These are phyloP conservation scores for Postia placenta DNA, from an alignment of 768 basidiomycete species.

Conservation along the genomic window DNA sequence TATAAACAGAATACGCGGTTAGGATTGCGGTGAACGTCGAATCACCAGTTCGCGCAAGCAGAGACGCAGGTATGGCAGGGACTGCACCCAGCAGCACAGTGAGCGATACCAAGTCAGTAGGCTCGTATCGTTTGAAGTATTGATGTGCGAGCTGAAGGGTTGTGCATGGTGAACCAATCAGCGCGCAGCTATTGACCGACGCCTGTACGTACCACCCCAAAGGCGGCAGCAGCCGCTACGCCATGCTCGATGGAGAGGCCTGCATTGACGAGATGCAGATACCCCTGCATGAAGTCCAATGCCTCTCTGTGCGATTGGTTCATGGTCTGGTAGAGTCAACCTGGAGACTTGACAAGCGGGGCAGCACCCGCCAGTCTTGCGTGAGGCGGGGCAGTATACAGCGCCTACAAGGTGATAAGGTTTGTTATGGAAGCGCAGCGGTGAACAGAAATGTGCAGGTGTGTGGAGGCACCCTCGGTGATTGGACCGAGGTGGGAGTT, in stretches of 20 bases:
- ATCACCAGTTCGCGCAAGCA: not conserved
- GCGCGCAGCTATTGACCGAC: not conserved
- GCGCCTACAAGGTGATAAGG: no score
- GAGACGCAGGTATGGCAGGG: not conserved
- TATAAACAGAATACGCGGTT: constrained; percentile 4
- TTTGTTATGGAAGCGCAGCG: no score
- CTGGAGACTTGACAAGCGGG: no score
- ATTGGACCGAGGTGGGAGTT: no score
- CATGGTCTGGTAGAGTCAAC: no score
- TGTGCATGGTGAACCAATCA: not conserved
- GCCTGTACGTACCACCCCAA: not conserved
- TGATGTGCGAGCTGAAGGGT: not conserved
- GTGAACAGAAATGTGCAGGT: no score
- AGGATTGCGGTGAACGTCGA: not conserved
- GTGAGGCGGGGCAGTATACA: no score
- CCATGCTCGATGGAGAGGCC: not conserved
- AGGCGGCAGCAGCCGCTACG: not conserved
- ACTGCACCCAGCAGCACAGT: not conserved
- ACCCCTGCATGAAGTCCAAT: not conserved
- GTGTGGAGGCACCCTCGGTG: no score
- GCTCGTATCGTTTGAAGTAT: not conserved
- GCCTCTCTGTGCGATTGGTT: no score
- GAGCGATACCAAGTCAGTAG: not conserved
- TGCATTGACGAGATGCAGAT: not conserved
- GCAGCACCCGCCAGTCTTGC: no score